A percentile compares a stretch with the other conserved stretches of the same genome.
phyloP scores from a whole-genome alignment of 345 rosid genomes.

The Rhodamnia rubescens region DNA sequence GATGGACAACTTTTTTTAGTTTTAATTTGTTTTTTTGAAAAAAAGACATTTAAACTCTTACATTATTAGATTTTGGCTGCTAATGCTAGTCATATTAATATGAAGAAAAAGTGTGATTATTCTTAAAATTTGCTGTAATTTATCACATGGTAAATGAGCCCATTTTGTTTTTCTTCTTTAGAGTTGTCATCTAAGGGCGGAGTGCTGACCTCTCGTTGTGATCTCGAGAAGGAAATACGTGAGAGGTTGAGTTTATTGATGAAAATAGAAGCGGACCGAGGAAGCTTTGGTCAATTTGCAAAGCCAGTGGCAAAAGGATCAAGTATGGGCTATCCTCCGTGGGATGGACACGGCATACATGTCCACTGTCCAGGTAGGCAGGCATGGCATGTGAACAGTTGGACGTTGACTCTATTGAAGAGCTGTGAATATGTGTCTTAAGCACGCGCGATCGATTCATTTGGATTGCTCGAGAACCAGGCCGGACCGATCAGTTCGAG shows the following conservation, averaged over 20 bases:
- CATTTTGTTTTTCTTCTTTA: conserved; percentile 6
- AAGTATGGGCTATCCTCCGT: conserved; percentile 18
- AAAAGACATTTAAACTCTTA: too few relatives aligned
- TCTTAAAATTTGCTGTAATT: not conserved
- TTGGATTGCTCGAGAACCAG: too few relatives aligned
- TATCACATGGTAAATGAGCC: not conserved
- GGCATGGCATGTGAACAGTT: conserved; percentile 17
- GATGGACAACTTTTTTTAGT: too few relatives aligned
- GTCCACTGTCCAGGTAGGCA: conserved; percentile 2
- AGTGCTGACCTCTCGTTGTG: conserved; percentile 16
- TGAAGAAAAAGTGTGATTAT: not conserved
- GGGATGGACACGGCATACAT: conserved; percentile 44
- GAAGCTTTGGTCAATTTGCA: conserved; percentile 36
- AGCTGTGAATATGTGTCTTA: conserved; percentile 6
- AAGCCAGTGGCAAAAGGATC: conserved; percentile 46
- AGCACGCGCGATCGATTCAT: too few relatives aligned
- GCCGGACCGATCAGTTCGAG: too few relatives aligned
- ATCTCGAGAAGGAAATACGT: conserved; percentile 32
- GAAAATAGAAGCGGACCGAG: conserved; percentile 41
- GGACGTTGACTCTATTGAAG: conserved; percentile 24
- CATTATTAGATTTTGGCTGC: too few relatives aligned
- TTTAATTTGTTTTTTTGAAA: too few relatives aligned
- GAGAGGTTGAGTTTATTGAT: conserved; percentile 13
- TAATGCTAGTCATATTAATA: too few relatives aligned
- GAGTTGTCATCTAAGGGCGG: conserved; percentile 57